Evolutionary conservation across 805 yeast genomes (phyloP), one percentile per base, ranked within the genome.

Genomic region (Kodamaea kaohsiungensis): DNA sequence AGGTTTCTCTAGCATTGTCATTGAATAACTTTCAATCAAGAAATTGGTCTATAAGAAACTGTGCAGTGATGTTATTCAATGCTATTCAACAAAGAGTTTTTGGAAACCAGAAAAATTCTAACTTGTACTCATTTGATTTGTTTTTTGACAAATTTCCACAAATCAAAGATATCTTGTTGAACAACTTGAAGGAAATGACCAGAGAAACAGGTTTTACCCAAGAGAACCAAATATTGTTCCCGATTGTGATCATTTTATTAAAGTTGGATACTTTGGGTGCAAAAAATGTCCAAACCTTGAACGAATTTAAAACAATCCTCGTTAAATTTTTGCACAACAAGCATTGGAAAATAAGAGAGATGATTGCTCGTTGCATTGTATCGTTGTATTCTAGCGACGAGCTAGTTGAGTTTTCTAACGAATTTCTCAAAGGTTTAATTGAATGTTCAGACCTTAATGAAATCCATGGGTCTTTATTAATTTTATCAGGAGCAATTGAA

Each of bases 41-140:
- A 1, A 75, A 84, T 19, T 93, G 98, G 98, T 85, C 96, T 0
- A 80, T 93, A 25, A 79, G 97, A 64, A 93, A 93, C 66, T 90
- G 98, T 68, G 91, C 96, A 0, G 88, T 92, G 16, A 95, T 93
- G 98, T 76, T 93, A 42, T 93, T 91, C 66, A 86, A 96, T 0
- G 85, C 96, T 0, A 69, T 93, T 43, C 95, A 90, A 62, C 87
- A 86, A 55, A 78, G 93, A 56, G 64, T 95, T 4, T 92, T 93
- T 69, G 96, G 96, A 1, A 81, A 78, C 12, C 77, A 76, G 46
- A 73, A 75, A 52, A 81, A 78, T 12, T 77, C 76, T 43, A 73
- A 75, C 52, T 64, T 68, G 7, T 63, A 75, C 55, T 77, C 86
- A 22, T 87, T 95, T 0, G 76, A 87, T 48, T 70, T 85, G 10